Evolutionary conservation across 371 early-diverging fungal genomes (phyloP), one percentile per base, ranked within the genome.

Genomic region (Syncephalis plumigaleata): DNA sequence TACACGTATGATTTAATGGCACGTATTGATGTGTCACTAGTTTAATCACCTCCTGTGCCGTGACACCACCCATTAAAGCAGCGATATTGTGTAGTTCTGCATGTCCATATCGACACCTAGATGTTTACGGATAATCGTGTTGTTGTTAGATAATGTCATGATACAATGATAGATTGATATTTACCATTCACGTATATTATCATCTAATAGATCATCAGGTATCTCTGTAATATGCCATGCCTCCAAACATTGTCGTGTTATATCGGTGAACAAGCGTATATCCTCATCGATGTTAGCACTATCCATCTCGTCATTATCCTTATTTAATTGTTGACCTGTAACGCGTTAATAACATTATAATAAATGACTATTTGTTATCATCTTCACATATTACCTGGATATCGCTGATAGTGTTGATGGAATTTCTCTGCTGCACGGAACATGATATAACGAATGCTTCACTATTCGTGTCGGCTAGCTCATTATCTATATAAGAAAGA

Each of bases 41-140:
- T 63, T 96, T 96, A 68, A 93, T 91, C 26, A 76, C 67, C 61
- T 96, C 97, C 56, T 94, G 94, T 9, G 91, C 70, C n/a, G 75
- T 85, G 17, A 93, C 62, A n/a, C 95, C 97, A 43, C 95, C 97
- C 49, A 84, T 59, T n/a, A 91, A 54, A 9, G 91, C 79, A 0
- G 91, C 84, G 42, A 87, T 75, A 58, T 77, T 84, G 50, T 87
- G 84, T 11, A 87, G 63, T 54, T 91, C 83, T 27, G 71, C 58
- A 36, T 68, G 71, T 7, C 84, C 87, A 26, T 80, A 81, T 18
- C 87, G 79, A 17, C 80, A 73, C 39, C 86, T 89, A 55, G n/a
- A n/a, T n/a, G n/a, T n/a, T 31, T 31, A 31, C 4, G 4, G 11
- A 31, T 31, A 31, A 31, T 11, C 31, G 11, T 11, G 11, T 11